Evolutionary conservation across 345 rosid genomes (phyloP), one percentile per base, ranked within the genome.

Genomic region (Boechera divaricarpa): DNA sequence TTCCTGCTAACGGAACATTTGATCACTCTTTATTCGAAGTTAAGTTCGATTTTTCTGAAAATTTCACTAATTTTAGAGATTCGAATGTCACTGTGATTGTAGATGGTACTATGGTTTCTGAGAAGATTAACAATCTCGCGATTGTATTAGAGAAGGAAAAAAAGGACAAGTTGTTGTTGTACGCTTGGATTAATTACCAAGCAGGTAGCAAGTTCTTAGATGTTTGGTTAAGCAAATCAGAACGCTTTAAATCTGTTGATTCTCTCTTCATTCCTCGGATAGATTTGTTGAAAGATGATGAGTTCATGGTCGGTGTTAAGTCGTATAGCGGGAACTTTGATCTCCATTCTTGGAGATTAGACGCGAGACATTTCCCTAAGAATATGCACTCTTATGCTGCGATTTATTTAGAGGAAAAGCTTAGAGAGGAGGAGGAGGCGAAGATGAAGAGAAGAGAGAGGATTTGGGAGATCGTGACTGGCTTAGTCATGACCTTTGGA

Each of bases 311-410:
- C 32, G 93, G 95, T 52, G 49, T 94, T 63, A 87, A 89, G 70
- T 89, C 96, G 7, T 85, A 85, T 13, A 89, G 78, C 18, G 79
- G 88, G 47, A 86, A 77, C 63, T 78, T 89, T 69, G 55, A 41
- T 69, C 75, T 92, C 52, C 76, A 84, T 68, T 89, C 91, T 2
- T 94, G 98, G 97, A 89, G 87, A 70, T 83, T 90, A 54, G 80
- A 82, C 79, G 63, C 79, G 10, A 78, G 92, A 74, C 73, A 10
- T 0, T 12, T 79, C 56, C 84, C 88, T 0, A 87, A 33, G 41
- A 56, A 80, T 96, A 57, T 82, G 87, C 98, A 92, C 70, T 89
- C 97, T 31, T 67, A 54, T 69, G 45, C 16, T 13, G 58, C 0
- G 24, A 21, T 21, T 47, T 0, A 45, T 66, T 82, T 94, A 62